A percentile compares a stretch with the other conserved stretches of the same genome.
Conservation (phyloP, 1,284 basidiomycete genomes). For the Leucoagaricus sp. region DNA sequence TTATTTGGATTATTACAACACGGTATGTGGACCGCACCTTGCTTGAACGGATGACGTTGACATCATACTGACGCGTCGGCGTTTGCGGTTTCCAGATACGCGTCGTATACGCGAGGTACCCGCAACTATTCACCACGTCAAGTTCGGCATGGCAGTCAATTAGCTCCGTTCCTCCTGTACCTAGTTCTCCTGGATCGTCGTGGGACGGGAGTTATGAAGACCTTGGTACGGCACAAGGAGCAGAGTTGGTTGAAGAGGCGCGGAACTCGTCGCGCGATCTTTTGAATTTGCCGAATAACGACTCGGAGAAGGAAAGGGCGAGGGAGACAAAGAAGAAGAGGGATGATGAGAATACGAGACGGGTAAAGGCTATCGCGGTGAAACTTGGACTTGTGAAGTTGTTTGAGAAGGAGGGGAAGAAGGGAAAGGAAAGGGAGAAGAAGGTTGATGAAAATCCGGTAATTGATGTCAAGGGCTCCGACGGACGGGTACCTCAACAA, state of each 20-base stretch:
- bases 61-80: neutral
- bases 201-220: slow-evolving; percentile 13
- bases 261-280: neutral
- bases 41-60: neutral
- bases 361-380: neutral
- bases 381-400: slow-evolving; percentile 1
- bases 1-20: slow-evolving; percentile 28
- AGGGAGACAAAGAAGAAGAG: neutral
- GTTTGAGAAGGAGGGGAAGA: neutral
- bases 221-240: neutral
- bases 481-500: too few species aligned
- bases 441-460: too few species aligned
- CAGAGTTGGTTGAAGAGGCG: neutral
- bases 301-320: neutral
- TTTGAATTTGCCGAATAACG: neutral
- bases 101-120: slow-evolving; percentile 22
- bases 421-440: neutral
- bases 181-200: slow-evolving; percentile 11
- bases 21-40: slow-evolving; percentile 18
- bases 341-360: too few species aligned
- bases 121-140: slow-evolving; percentile 23
- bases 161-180: slow-evolving; percentile 10
- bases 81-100: slow-evolving; percentile 19
- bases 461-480: too few species aligned
- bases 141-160: slow-evolving; percentile 23